Percentiles rank a stretch among this genome's conserved stretches.
phyloP scores from a whole-genome alignment of 768 basidiomycete species.

The Lactifluus volemus region DNA sequence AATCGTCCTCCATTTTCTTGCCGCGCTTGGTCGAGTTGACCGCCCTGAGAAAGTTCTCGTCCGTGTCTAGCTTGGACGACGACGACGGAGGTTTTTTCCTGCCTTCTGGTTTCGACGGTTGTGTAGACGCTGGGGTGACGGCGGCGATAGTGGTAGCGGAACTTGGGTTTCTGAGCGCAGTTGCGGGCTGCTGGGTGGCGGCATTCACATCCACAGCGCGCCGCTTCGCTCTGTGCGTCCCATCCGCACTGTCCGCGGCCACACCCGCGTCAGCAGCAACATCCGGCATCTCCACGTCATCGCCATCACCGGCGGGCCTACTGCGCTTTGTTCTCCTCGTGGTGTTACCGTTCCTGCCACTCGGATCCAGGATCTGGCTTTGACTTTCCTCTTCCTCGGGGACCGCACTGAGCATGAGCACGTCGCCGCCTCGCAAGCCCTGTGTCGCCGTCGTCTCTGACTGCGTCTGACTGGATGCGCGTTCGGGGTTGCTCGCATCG shows the following conservation, averaged over 20 bases:
- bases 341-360: no score
- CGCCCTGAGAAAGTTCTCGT: slow-evolving; percentile 55
- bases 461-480: background rate
- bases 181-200: background rate
- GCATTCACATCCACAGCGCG: slow-evolving; percentile 1
- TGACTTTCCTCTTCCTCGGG: slow-evolving; percentile 13
- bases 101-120: background rate
- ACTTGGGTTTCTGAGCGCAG: no score
- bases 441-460: background rate
- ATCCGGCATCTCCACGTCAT: background rate
- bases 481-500: slow-evolving; percentile 19
- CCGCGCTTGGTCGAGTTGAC: slow-evolving; percentile 62
- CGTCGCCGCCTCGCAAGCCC: background rate
- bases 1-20: slow-evolving; percentile 54
- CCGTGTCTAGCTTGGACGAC: slow-evolving; percentile 36
- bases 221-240: background rate
- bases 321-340: slow-evolving; percentile 10
- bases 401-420: background rate
- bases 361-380: background rate
- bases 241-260: background rate
- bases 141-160: no score
- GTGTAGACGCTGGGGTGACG: background rate
- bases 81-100: background rate
- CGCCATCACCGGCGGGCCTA: background rate
- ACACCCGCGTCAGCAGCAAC: background rate